Conservation (phyloP, 129 eudicot species). For the sunflower (Helianthus annuus) region HanXRQr2.0-SUNRISE NC_035445.2:89839733-89840232, state of each 20-base stretch:
- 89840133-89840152: conserved; percentile 78
- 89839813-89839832: conserved; percentile 89
- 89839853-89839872: conserved; percentile 71
- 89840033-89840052: conserved; percentile 71
- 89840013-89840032: conserved; percentile 71
- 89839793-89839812: conserved; percentile 76
- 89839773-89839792: conserved; percentile 59
- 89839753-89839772: conserved; percentile 55
- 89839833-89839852: conserved; percentile 84
- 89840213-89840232: conserved; percentile 78
- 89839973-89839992: conserved; percentile 71
- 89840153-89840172: conserved; percentile 88
- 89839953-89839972: conserved; percentile 80
- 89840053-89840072: conserved; percentile 82
- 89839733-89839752: conserved; percentile 44
- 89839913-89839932: conserved; percentile 84
- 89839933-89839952: conserved; percentile 91
- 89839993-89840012: conserved; percentile 91
- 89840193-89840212: conserved; percentile 64
- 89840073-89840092: conserved; percentile 87
- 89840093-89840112: conserved; percentile 90
- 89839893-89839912: conserved; percentile 72
- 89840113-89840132: conserved; percentile 90
- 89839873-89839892: conserved; percentile 71
- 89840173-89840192: conserved; percentile 93